Base-by-base conservation (phyloP, 805 yeast genomes). In the Spathaspora girioi region DNA sequence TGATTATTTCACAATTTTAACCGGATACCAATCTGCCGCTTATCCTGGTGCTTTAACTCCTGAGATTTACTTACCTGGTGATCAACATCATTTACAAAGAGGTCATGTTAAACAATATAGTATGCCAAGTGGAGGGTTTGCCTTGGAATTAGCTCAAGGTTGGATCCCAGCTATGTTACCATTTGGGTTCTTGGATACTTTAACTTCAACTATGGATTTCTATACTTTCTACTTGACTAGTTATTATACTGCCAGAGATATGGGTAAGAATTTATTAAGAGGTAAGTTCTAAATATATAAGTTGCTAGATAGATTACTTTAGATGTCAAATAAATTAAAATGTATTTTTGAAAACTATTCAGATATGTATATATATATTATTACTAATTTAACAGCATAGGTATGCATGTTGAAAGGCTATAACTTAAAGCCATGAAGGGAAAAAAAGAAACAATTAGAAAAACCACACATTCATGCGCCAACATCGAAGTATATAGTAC, bases 151-250 rank as follows among this genome's bases (percentile, higher is more conserved):
- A 62, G 99, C 99, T 7, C 98, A 93, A 74, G 99, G 99, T 54
- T 94, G 97, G 96, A 89, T 94, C 58, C 98, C 99, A 35, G 86
- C 93, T 43, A 94, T 94, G 99, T 78, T 94, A 54, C 98, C 98
- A 18, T 94, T 94, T 67, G 99, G 99, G 0, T 83, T 93, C 70
- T 73, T 89, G 47, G 96, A 90, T 65, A 81, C 87, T 4, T 62
- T 87, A 53, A 79, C 86, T 49, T 86, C 96, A 42, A 94, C 98
- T 14, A 68, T 92, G 59, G 99, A 94, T 67, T 66, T 84, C 53
- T 68, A 75, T 59, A 83, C 96, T 23, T 76, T 93, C 54, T 70
- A 66, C 54, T 79, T 81, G 64, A 94, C 98, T 7, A 81, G 78
- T 38, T 81, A 78, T 56, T 77, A 86, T 55, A 90, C 97, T 12